Percentiles rank a stretch among this genome's conserved stretches.
Conservation (phyloP, 1,284 basidiomycete genomes). For the Ustilago hordei region DNA sequence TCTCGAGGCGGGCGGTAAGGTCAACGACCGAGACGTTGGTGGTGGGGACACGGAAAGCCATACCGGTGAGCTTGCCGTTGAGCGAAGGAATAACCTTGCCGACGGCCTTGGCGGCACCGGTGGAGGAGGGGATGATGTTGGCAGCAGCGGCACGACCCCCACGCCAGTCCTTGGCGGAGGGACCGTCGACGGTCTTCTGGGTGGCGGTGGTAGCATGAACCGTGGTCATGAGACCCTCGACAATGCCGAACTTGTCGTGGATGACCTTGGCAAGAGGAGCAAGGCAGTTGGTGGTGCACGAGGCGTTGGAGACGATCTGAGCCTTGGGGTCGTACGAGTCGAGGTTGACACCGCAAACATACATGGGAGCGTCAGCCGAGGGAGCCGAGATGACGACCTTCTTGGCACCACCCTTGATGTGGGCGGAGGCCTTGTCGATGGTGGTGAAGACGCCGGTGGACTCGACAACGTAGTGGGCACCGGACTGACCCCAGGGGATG, state of each 20-base stretch:
- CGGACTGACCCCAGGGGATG: conserved; percentile 85
- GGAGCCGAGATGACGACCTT: conserved; percentile 99
- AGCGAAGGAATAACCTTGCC: conserved; percentile 97
- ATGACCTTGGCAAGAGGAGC: conserved; percentile 98
- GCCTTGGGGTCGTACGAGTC: conserved; percentile 91
- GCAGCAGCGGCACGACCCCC: conserved; percentile 95
- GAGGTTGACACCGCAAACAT: conserved; percentile 87
- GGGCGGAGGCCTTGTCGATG: conserved; percentile 83
- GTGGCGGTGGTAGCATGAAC: conserved; percentile 88
- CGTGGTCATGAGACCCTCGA: conserved; percentile 89
- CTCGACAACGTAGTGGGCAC: conserved; percentile 95
- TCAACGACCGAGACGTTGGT: conserved; percentile 98
- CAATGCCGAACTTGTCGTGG: conserved; percentile 79
- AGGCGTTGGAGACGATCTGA: conserved; percentile 95
- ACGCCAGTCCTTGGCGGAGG: conserved; percentile 74
- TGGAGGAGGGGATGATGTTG: conserved; percentile 99
- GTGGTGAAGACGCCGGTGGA: conserved; percentile 99
- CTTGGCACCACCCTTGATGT: conserved; percentile 99
- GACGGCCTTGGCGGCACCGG: conserved; percentile 97
- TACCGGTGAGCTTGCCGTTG: conserved; percentile 94
- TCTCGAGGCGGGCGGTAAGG: conserved; percentile 92
- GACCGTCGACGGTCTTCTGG: conserved; percentile 97
- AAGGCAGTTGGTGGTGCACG: conserved; percentile 96
- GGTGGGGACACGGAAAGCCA: conserved; percentile 97
- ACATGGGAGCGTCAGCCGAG: conserved; percentile 97